phyloP scores from a whole-genome alignment of 2,329 filamentous ascomycete species.

The Tolypocladium ophioglossoides region DNA sequence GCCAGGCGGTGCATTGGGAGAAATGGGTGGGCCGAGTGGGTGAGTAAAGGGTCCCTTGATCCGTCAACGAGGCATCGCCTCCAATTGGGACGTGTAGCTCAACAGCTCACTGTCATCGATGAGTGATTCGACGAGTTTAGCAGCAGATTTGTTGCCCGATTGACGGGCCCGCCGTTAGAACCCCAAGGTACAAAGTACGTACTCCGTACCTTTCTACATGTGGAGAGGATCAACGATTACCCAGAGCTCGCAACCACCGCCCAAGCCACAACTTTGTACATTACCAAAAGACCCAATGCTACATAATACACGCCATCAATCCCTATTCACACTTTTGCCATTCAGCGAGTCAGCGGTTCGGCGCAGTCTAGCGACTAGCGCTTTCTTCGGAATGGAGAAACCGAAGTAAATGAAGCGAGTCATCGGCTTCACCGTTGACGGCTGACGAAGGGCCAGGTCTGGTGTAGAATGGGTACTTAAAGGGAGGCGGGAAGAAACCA shows the following conservation, averaged over 20 bases:
- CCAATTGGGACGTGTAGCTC: not conserved
- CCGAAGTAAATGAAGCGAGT: conserved; percentile 3
- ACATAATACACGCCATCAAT: no score
- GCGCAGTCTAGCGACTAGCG: not conserved
- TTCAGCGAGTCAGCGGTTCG: not conserved
- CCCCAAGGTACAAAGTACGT: no score
- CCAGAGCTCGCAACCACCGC: no score
- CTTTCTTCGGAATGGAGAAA: conserved; percentile 2
- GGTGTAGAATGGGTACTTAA: conserved; percentile 9
- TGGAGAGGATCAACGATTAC: not conserved
- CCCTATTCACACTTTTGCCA: not conserved
- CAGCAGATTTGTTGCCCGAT: not conserved
- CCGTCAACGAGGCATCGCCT: not conserved
- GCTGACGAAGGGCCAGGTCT: conserved; percentile 10
- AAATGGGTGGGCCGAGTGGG: not conserved
- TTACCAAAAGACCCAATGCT: no score
- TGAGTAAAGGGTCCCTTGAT: not conserved
- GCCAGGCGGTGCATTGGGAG: not conserved
- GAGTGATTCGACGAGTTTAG: not conserved
- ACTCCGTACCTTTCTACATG: not conserved
- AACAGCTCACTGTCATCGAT: not conserved
- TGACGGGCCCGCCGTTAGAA: no score
- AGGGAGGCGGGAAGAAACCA: conserved; percentile 22
- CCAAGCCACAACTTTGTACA: no score
- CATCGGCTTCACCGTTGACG: conserved; percentile 6